phyloP scores from a whole-genome alignment of 2,329 filamentous ascomycete genomes.

The Purpureocillium takamizusanense region DNA sequence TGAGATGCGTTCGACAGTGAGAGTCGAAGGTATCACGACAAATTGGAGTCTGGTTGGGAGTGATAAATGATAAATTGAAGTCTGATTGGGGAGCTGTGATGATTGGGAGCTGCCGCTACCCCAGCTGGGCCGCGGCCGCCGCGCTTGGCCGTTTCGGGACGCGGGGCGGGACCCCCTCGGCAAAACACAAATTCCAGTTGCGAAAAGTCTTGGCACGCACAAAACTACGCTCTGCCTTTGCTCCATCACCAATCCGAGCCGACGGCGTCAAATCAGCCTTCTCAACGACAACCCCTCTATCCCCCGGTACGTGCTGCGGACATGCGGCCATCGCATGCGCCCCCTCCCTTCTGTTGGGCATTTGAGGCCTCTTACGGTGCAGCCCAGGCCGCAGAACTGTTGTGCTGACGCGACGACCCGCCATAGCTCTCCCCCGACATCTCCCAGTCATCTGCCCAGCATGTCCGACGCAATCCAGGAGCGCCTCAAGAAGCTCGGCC shows the following conservation, averaged over 20 bases:
- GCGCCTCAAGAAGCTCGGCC: constrained; percentile 50
- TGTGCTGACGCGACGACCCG: constrained; percentile 8
- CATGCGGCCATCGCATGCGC: not conserved
- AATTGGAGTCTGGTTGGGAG: too few species aligned
- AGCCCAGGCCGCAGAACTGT: not conserved
- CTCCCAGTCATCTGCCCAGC: constrained; percentile 24
- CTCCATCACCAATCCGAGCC: constrained; percentile 24
- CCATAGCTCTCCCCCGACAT: constrained; percentile 8
- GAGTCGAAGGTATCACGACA: too few species aligned
- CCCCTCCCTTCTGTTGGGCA: not conserved
- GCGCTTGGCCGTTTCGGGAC: too few species aligned
- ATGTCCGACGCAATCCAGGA: constrained; percentile 47
- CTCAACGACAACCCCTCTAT: constrained; percentile 20
- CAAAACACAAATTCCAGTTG: constrained; percentile 28
- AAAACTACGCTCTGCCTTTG: constrained; percentile 27
- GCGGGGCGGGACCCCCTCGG: constrained; percentile 11
- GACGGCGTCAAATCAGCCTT: constrained; percentile 25
- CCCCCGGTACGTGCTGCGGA: constrained; percentile 21
- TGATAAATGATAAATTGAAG: too few species aligned
- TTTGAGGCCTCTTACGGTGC: not conserved
- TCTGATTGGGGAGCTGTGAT: too few species aligned
- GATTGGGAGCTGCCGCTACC: not conserved
- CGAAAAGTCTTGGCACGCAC: constrained; percentile 38
- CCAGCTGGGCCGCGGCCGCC: too few species aligned
- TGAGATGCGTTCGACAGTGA: too few species aligned